Evolutionary conservation across 305 asterid species (phyloP), one percentile per base, ranked within the genome.

Genomic region (Fraxinus albicans): DNA sequence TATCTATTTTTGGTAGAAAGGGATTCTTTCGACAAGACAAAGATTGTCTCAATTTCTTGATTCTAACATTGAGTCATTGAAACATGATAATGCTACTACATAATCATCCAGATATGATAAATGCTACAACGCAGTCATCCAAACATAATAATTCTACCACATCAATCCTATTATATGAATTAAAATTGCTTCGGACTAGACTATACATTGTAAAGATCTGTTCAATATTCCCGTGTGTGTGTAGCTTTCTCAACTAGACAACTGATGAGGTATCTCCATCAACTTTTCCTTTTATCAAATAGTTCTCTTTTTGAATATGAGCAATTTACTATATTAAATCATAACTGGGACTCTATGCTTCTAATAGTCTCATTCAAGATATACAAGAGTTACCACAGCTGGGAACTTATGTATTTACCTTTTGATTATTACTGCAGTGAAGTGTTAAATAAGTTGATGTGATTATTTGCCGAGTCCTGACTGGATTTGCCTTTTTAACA

Each of bases 401-500:
- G 6, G 29, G 29, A 79, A 53, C 23, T n/a, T 65, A 7, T 34
- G 77, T 29, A 76, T 80, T 65, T 78, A 10, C 36, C 19, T 53
- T 21, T 76, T 25, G 6, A 34, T 69, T 80, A 67, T 75, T 19
- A 35, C 82, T 70, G 34, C 53, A 73, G 17, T 76, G 38, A 50
- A 9, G 25, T 73, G 4, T 82, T 47, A 40, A 63, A 70, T 53
- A 12, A 53, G 25, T 86, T 58, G n/a, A 65, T 36, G 19, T 29
- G 34, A 21, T 67, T 76, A 79, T 79, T 69, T 55, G 15, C 83
- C 76, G 27, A 84, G 35, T 78, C 40, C 23, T 25, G 78, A 74
- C 34, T 87, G 50, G 81, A 47, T n/a, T 77, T 55, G 72, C 75
- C 82, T 81, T 69, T 79, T 77, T 82, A 4, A 81, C 83, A 76